Percentiles rank a stretch among this genome's conserved stretches.
These are phyloP conservation scores for Thinopyrum elongatum DNA, from an alignment of 176 grass and related monocot genomes.

Conservation along the genomic window DNA sequence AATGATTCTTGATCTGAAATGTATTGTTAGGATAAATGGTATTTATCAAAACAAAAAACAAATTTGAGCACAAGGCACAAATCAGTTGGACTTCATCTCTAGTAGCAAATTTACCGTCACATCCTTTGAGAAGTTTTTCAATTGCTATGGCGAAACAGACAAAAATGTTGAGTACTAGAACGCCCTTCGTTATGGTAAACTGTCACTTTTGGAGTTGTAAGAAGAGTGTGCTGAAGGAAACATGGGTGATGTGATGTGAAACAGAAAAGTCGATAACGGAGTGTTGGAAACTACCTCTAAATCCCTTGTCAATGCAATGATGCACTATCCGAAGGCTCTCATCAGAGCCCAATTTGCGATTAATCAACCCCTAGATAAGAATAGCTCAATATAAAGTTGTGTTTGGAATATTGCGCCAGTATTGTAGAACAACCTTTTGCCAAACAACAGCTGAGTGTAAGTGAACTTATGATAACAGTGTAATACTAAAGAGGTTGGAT, in stretches of 20 bases:
- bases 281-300: conserved; percentile 41
- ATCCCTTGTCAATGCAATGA: conserved; percentile 71
- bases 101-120: conserved; percentile 68
- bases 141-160: conserved; percentile 40
- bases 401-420: neutral
- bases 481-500: conserved; percentile 82
- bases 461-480: conserved; percentile 43
- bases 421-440: neutral
- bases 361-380: conserved; percentile 47
- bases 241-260: neutral
- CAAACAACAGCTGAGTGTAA: neutral
- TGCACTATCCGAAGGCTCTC: conserved; percentile 57
- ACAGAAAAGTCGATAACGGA: neutral
- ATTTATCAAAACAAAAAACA: neutral
- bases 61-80: conserved; percentile 20
- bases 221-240: neutral
- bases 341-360: conserved; percentile 39
- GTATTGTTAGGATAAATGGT: neutral
- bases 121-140: conserved; percentile 70
- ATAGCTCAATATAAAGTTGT: conserved; percentile 2
- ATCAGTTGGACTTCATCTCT: conserved; percentile 80
- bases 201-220: neutral
- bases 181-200: neutral
- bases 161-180: neutral
- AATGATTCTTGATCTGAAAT: neutral